A percentile compares a stretch with the other conserved stretches of the same genome.
Evolutionary conservation across 2,329 filamentous ascomycete species (phyloP).

Genomic region (Cercospora citrullina): DNA sequence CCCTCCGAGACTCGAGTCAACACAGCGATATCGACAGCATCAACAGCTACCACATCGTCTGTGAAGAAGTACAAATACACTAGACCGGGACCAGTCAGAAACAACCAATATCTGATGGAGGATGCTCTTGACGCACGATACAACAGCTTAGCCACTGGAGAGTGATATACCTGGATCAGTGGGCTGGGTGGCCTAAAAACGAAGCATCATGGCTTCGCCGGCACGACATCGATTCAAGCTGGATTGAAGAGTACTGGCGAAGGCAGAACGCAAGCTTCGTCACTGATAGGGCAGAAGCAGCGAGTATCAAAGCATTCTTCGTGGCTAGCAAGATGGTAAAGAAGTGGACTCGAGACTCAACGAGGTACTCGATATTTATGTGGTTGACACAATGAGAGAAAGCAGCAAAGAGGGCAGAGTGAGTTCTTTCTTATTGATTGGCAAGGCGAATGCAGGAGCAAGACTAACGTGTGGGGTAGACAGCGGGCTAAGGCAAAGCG

Average conservation of each 20-base stretch:
- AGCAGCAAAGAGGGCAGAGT: background rate
- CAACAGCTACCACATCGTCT: background rate
- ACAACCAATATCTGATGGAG: background rate
- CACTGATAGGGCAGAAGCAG: background rate
- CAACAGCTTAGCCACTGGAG: background rate
- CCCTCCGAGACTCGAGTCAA: background rate
- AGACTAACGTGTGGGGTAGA: background rate
- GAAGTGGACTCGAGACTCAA: background rate
- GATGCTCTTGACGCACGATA: background rate
- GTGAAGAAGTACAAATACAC: background rate
- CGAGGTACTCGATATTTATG: background rate
- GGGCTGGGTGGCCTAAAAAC: background rate
- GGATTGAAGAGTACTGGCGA: background rate
- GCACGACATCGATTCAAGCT: background rate
- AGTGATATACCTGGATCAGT: background rate
- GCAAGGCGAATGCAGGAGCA: background rate
- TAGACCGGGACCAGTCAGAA: background rate
- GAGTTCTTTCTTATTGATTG: background rate
- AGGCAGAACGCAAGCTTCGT: background rate
- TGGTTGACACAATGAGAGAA: background rate
- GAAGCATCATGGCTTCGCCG: background rate
- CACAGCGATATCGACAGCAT: background rate
- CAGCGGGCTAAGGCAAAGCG: background rate
- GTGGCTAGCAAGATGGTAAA: background rate
- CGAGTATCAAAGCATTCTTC: background rate